A percentile compares a stretch with the other conserved stretches of the same genome.
These are phyloP conservation scores for Lentinus polychrous DNA, from an alignment of 1,284 basidiomycete species.

Conservation along the genomic window DNA sequence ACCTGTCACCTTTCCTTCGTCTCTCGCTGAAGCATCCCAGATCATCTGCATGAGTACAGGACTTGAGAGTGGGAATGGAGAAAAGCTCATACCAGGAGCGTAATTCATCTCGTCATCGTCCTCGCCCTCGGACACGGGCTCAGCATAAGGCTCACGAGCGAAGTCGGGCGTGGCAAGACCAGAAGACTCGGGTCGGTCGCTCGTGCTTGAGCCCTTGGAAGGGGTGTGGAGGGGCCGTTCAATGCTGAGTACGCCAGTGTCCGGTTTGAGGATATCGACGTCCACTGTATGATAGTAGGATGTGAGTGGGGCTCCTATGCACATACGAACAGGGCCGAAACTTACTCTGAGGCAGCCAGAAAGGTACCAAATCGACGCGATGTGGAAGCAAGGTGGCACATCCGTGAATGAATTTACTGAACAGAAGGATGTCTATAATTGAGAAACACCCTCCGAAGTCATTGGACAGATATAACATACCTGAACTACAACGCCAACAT, in stretches of 20 bases:
- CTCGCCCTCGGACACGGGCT: slow-evolving; percentile 89
- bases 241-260: slow-evolving; percentile 69
- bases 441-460: too few relatives aligned
- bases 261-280: slow-evolving; percentile 86
- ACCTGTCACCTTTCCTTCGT: slow-evolving; percentile 77
- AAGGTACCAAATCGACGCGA: slow-evolving; percentile 96
- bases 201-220: slow-evolving; percentile 34
- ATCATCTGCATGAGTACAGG: too few relatives aligned
- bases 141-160: slow-evolving; percentile 52
- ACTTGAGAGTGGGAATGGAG: not conserved
- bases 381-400: slow-evolving; percentile 91
- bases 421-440: not conserved
- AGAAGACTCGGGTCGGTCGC: slow-evolving; percentile 37
- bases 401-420: slow-evolving; percentile 95
- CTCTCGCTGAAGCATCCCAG: slow-evolving; percentile 53
- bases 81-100: slow-evolving; percentile 33
- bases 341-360: slow-evolving; percentile 95
- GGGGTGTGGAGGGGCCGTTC: slow-evolving; percentile 56
- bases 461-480: slow-evolving; percentile 2
- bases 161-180: slow-evolving; percentile 43
- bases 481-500: slow-evolving; percentile 7
- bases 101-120: slow-evolving; percentile 73
- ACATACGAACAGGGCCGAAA: slow-evolving; percentile 14
- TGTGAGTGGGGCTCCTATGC: not conserved
- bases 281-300: slow-evolving; percentile 56